Base-by-base conservation (phyloP, 192 early-diverging fungal species). In the Fimicolochytrium jonesii region DNA sequence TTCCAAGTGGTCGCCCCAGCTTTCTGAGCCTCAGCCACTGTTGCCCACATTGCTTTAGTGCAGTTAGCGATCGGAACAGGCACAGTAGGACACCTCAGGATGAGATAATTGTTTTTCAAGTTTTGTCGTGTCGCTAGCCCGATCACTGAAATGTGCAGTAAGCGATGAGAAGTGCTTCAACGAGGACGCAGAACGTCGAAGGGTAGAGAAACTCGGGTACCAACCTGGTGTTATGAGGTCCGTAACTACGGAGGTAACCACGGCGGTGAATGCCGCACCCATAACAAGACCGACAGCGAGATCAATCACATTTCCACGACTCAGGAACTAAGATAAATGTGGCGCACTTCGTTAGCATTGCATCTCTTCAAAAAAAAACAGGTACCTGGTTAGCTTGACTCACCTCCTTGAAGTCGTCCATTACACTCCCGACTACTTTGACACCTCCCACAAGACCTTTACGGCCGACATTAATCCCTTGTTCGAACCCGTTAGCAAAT, bases 231-330 rank as follows among this genome's bases (percentile, higher is more conserved):
- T 52, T n/a, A 35, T 18, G 22, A 56, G 18, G 17, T 58, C 66
- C 17, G 10, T 20, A 43, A 66, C 66, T 28, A 73, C 32, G 11
- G 59, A 50, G 13, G 51, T 79, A 58, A 82, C 75, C 42, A 78
- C 76, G 31, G 58, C 59, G 5, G 77, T 80, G 71, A 86, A 88
- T 15, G 83, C 80, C 36, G 76, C 71, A 66, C 85, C 87, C 47
- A 88, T 84, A 45, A 88, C 79, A 29, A 88, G 69, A 66, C 84
- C 87, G 11, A 86, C 80, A 42, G 85, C 85, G 36, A 87, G 48
- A 35, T 87, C 85, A 43, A 87, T 69, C 2, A 85, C 84, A 58
- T 85, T 86, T 26, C 61, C 61, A n/a, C n/a, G n/a, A n/a, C 6
- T 20, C 9, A 39, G 37, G 37, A 39, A 39, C 9, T 11, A 17